Evolutionary conservation across 139 green algal genomes (phyloP).

Genomic region (Micractinium conductrix): DNA sequence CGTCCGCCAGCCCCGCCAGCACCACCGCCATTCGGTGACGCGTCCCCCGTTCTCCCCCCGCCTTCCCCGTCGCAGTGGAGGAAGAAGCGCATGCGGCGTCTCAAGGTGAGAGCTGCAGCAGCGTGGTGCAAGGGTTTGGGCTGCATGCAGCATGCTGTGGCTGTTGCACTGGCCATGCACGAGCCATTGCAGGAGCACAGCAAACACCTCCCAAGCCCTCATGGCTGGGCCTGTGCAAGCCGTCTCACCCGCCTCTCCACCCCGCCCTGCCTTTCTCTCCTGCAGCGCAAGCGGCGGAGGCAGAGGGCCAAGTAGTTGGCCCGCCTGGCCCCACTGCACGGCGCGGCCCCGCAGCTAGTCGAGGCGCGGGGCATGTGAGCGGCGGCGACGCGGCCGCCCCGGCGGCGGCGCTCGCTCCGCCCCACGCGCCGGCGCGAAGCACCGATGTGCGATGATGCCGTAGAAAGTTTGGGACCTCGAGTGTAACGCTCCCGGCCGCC

Average conservation of each 20-base stretch:
- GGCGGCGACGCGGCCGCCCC: not conserved
- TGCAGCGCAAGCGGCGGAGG: conserved; percentile 41
- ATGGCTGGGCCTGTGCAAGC: not conserved
- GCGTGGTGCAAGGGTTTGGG: not conserved
- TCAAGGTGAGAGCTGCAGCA: not conserved
- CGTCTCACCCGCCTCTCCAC: not conserved
- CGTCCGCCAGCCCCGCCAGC: not conserved
- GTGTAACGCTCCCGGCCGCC: too few species aligned
- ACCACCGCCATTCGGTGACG: not conserved
- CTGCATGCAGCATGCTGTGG: not conserved
- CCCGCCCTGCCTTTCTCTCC: not conserved
- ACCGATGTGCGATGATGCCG: not conserved
- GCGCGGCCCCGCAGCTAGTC: not conserved
- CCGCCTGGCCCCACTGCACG: too few species aligned
- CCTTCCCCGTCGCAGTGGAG: conserved; percentile 29
- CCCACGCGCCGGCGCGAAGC: not conserved
- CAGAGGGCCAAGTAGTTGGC: conserved; percentile 37
- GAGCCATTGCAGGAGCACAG: not conserved
- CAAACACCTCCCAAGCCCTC: not conserved
- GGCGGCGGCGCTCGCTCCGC: too few species aligned
- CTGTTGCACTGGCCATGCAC: not conserved
- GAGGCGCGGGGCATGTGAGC: not conserved
- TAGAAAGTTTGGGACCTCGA: not conserved
- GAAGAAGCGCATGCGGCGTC: conserved; percentile 45
- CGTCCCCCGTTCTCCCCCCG: not conserved